Evolutionary conservation across 208 protist genomes (phyloP), one percentile per base, ranked within the genome.

Genomic region (Trypanosoma theileri): DNA sequence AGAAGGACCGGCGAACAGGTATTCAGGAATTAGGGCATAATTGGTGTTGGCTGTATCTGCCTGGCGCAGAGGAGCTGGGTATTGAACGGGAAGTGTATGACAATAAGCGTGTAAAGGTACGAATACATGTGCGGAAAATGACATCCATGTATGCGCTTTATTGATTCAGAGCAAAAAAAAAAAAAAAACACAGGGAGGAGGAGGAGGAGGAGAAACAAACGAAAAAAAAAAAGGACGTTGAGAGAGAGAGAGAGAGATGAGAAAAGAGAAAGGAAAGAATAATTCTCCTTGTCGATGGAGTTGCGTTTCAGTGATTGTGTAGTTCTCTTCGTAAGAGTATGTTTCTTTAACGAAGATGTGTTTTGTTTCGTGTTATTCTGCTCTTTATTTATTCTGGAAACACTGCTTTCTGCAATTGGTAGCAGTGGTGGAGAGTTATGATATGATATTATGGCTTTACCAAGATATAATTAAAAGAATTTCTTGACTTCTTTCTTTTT

Each of bases 21-120:
- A 96, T 96, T 68, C 88, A 96, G 58, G 87, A 96, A 1, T 65
- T 96, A 55, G 92, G 92, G 8, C 92, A 96, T 81, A 96, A 93
- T 80, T 96, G 92, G 89, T 96, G 92, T 74, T 96, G 92, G 89
- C 66, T 96, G 21, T 95, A 96, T 73, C 71, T 96, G n/a, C 92
- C 92, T 11, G 92, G 92, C 22, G 92, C 92, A 17, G 89, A 96
- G 77, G 92, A 94, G 70, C 77, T 96, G 9, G 86, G 78, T 17
- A 96, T 96, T 66, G 82, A 93, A 35, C 82, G 92, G 13, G 92
- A 96, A 71, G 92, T 96, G 71, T 96, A 95, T 66, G 92, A 96
- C 70, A 96, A 96, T 78, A 93, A 95, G 77, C 88, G 92, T 1
- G 92, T 95, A 26, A 96, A 96, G 80, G 92, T 96, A 41, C 83